Base-by-base conservation (phyloP, 305 asterid species). In the Fraxinus ornus region DNA sequence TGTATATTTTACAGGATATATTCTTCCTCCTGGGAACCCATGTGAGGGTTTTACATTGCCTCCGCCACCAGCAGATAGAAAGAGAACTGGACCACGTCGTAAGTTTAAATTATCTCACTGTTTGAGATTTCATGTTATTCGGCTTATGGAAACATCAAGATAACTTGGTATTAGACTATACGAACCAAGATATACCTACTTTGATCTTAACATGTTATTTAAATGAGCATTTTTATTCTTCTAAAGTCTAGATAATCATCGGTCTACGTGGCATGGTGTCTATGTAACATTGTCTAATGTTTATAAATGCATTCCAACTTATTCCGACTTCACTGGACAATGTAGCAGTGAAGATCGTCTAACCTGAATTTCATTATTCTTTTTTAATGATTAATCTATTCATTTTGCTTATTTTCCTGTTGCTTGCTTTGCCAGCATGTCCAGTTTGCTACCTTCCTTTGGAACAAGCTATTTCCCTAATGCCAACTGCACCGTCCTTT, bases 81-180 rank as follows among this genome's bases (percentile, higher is more conserved):
- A 94, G 88, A 90, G 96, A 85, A 94, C 89, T 0, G 98, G 97
- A 81, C 97, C 97, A 64, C 97, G 97, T 13, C 93, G 97, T 91
- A 88, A 89, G 98, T 90, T 89, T 79, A 36, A 47, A 55, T 36
- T 77, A 72, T 70, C 75, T 24, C 60, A 35, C 79, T 78, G 62
- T 47, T 28, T 15, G 19, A 73, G 44, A 57, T 55, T 77, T 71
- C 73, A 22, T 72, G 35, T 22, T 21, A 17, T 9, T 64, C 24
- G 0, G 32, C 7, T 68, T 28, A 28, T 28, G 21, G 75, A 68
- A 68, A 68, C 75, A 68, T 68, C 75, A 68, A 26, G 37, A 28
- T 68, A 28, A 64, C 37, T 68, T 26, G 37, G 21, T 28, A 5
- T 28, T 77, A 37, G 28, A 19, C 74, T 30, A 73, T 60, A 22